A percentile compares a stretch with the other conserved stretches of the same genome.
phyloP scores from a whole-genome alignment of 345 rosid genomes.

The Abelmoschus esculentus region DNA sequence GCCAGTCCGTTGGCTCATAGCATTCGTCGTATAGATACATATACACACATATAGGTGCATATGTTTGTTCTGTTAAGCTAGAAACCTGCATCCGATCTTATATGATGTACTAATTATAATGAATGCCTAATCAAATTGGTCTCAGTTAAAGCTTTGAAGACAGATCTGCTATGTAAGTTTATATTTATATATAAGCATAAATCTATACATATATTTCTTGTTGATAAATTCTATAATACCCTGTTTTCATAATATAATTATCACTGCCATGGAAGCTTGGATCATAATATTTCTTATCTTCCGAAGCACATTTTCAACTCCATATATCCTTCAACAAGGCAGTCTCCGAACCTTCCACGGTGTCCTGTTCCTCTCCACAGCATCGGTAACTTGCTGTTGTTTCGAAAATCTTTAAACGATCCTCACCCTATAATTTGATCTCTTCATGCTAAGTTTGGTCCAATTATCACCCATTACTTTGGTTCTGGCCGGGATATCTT shows the following conservation, averaged over 20 bases:
- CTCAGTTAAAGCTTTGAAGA: not conserved
- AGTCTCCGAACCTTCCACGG: constrained; percentile 11
- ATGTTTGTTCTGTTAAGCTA: too few relatives aligned
- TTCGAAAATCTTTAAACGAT: not conserved
- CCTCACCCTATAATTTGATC: not conserved
- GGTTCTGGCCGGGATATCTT: constrained; percentile 30
- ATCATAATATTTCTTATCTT: constrained; percentile 3
- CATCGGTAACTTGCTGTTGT: constrained; percentile 8
- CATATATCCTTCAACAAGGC: not conserved
- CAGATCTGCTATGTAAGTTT: too few relatives aligned
- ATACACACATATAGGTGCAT: too few relatives aligned
- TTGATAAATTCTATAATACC: not conserved
- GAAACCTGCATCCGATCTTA: too few relatives aligned
- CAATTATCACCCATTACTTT: constrained; percentile 24
- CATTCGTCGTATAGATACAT: not conserved
- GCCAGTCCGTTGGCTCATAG: not conserved
- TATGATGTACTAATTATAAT: too few relatives aligned
- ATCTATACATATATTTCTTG: too few relatives aligned
- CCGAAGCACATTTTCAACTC: constrained; percentile 2
- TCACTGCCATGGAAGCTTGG: constrained; percentile 6
- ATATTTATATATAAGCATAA: too few relatives aligned
- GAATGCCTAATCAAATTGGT: too few relatives aligned
- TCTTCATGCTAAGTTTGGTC: constrained; percentile 29
- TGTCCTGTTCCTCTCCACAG: constrained; percentile 17
- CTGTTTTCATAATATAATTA: not conserved